Percentiles rank a stretch among this genome's conserved stretches.
Evolutionary conservation across 805 yeast species (phyloP).

Genomic region (Yamadazyma philogaea): DNA sequence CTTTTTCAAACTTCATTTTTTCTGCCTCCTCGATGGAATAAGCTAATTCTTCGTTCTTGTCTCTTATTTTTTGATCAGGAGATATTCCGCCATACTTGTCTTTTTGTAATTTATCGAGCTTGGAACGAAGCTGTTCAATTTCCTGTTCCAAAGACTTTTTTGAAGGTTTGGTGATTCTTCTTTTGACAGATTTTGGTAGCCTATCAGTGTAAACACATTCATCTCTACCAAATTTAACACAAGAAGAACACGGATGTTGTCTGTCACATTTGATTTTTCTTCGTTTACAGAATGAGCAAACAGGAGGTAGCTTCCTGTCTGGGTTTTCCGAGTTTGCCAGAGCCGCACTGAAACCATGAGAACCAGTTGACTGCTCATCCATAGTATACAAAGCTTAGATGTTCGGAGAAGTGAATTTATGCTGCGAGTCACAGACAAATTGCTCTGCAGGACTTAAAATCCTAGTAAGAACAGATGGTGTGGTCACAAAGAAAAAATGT

Average conservation of each 20-base stretch:
- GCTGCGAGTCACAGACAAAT: no score
- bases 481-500: no score
- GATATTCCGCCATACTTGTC: not conserved
- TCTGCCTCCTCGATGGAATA: conserved; percentile 7
- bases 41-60: not conserved
- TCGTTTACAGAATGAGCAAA: conserved; percentile 34
- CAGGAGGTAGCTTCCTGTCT: conserved; percentile 2
- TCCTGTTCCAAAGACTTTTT: conserved; percentile 12
- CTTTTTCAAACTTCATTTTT: not conserved
- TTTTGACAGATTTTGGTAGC: conserved; percentile 4
- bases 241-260: conserved; percentile 34
- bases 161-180: conserved; percentile 1
- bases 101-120: conserved; percentile 9
- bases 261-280: conserved; percentile 44
- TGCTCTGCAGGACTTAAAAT: no score
- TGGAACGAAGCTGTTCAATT: conserved; percentile 11
- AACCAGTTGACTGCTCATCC: not conserved
- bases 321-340: not conserved
- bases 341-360: not conserved
- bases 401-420: not conserved
- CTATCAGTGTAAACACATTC: conserved; percentile 14
- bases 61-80: not conserved
- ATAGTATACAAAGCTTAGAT: not conserved
- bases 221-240: conserved; percentile 20
- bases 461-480: no score